Base-by-base conservation (phyloP, 495 filamentous ascomycete genomes). In the Haplographium delicatum region DNA sequence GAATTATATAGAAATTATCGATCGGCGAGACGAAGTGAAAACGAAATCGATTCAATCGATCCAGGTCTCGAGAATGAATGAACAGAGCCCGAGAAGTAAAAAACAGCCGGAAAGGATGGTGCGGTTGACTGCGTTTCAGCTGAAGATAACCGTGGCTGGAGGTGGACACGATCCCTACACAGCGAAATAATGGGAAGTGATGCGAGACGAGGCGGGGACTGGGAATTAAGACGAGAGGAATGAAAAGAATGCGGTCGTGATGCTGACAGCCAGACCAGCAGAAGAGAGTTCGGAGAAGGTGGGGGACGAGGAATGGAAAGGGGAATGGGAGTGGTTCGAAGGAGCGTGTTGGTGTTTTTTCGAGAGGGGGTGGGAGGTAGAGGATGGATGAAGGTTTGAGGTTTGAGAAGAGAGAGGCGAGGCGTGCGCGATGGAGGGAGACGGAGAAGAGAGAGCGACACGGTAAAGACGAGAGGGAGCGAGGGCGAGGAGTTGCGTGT, bases 41-140 rank as follows among this genome's bases (percentile, higher is more conserved):
- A 24, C 47, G 47, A 50, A 26, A 46, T 58, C 58, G 53, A 59
- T 57, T 53, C 44, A 62, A 63, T 61, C 53, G 54, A 52, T 44
- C 40, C 45, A 46, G 46, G 40, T 63, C 27, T 51, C 24, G 53
- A 51, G 53, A 43, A 51, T 53, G 47, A n/a, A n/a, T n/a, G n/a
- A n/a, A n/a, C 48, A 57, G 44, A 47, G n/a, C 35, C 44, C 50
- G 44, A 41, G 51, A 51, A 39, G 18, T 16, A 55, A 44, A 34
- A 40, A 28, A 44, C 10, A 45, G 44, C 33, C 27, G 44, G 41
- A 50, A 45, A 47, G 30, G 26, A 48, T 51, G 42, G 43, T 60
- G 44, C 31, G 51, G 55, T 45, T 33, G 45, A 26, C 46, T 28
- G 51, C 30, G 52, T 56, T 55, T 52, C 53, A 51, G 42, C 48